Conservation (phyloP, 169 alveolate species). For the Plasmodium inui region DNA sequence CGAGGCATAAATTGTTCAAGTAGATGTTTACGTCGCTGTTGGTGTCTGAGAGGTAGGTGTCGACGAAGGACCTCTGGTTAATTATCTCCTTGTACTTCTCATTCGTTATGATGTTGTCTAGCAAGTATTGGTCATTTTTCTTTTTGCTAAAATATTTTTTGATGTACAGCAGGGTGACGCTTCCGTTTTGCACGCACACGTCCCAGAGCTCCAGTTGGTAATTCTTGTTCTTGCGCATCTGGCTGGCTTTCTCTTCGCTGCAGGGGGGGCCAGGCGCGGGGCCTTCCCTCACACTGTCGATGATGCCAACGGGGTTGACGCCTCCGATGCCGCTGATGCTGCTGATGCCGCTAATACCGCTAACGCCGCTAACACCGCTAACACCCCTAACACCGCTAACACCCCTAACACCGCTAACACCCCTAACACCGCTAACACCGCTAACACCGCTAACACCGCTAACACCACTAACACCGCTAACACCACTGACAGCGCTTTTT, state of each 20-base stretch:
- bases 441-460: no score
- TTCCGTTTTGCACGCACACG: constrained; percentile 81
- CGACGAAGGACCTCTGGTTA: constrained; percentile 53
- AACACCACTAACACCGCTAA: no score
- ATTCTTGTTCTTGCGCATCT: constrained; percentile 30
- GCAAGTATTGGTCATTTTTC: constrained; percentile 21
- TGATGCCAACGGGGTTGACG: neutral
- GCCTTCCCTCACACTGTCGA: neutral
- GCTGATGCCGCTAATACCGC: neutral
- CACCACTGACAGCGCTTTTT: no score
- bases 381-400: no score
- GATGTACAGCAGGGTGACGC: constrained; percentile 76
- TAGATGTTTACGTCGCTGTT: constrained; percentile 72
- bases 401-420: no score
- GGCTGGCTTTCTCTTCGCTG: constrained; percentile 17
- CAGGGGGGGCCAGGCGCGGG: neutral
- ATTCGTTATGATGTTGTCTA: constrained; percentile 59
- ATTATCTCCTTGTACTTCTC: constrained; percentile 51
- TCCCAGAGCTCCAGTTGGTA: constrained; percentile 75
- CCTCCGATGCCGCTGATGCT: neutral
- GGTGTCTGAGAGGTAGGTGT: constrained; percentile 65
- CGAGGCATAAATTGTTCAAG: constrained; percentile 78
- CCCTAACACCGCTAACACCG: no score
- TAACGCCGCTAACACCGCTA: neutral
- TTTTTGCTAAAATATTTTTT: constrained; percentile 69